Evolutionary conservation across 192 early-diverging fungal genomes (phyloP), one percentile per base, ranked within the genome.

Genomic region (Entomortierella parvispora): DNA sequence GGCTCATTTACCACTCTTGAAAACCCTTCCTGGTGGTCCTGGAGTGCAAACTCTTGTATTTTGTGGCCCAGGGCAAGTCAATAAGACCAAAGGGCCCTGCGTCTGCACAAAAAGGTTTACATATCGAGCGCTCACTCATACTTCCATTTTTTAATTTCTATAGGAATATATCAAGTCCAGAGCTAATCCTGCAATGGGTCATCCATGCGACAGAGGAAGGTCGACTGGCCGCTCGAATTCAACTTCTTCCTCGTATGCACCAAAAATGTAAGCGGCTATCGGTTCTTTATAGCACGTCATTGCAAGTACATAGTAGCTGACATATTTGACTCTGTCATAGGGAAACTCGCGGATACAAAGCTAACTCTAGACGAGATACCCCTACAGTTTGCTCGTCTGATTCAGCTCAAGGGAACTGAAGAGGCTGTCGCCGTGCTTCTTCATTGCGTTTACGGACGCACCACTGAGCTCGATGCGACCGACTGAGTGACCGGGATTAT

Each of bases 381-480:
- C 20, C 57, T 55, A 10, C 74, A 77, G 18, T 77, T 77, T 52
- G 40, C 52, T 3, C 74, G 74, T 2, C 60, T 77, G 2, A 8
- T 77, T 6, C 74, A 77, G 40, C 53, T 77, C 17, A 77, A 68
- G 34, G 74, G 74, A 3, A 61, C 58, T 3, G 74, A 77, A 32
- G 65, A 48, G 1, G 74, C 74, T 6, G 61, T 68, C 14, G 46
- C 59, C 4, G n/a, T 68, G 3, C 25, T 77, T 17, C 61, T 77
- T 1, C 50, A 68, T 40, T 77, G 74, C 22, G 61, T 77, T 31
- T 77, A 52, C 57, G 65, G 74, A 22, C 33, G 52, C n/a, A 29
- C 58, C n/a, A 25, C 23, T 4, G 23, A 28, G 9, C 4, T 34
- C 18, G 26, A n/a, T 5, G 59, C 14, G 1, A 45, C 26, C 34